Evolutionary conservation across 768 basidiomycete genomes (phyloP), one percentile per base, ranked within the genome.

Genomic region (Sarcodon sp.): DNA sequence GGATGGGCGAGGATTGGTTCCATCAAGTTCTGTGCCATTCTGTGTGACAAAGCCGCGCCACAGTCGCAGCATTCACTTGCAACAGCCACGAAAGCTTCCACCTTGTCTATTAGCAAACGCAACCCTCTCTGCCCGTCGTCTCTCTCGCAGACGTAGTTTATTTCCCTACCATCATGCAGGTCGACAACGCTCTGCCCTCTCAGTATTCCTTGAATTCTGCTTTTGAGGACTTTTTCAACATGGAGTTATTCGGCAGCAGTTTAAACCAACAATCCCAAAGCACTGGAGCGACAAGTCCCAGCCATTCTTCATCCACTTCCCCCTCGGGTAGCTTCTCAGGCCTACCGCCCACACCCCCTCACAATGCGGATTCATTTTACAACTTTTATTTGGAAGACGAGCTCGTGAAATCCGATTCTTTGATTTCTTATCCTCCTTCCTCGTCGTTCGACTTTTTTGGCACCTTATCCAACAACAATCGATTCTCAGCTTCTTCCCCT

Each of bases 191-290:
- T 8, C 55, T 62, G 38, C 55, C 55, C 43, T 50, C 51, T 43
- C 50, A 41, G 6, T 53, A 56, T 50, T 52, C 57, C 51, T 49
- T 56, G 48, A 38, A 53, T 48, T 58, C 67, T 35, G 69, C 75
- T 54, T 65, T 82, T 55, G 73, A 70, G 59, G 80, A 84, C 57
- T 73, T 81, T 54, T 75, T 85, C 64, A 75, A 84, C 60, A 68
- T 80, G 45, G 83, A 85, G 51, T 69, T 78, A 48, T 71, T 76
- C 48, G 51, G 52, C 21, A 55, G 57, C n/a, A 60, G 60, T 53
- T 58, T 56, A 12, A 44, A 61, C 53, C 61, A 39, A 52, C 60
- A 46, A 53, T 55, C 7, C 49, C 55, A 44, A 16, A 47, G 45
- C 48, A 45, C 44, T 55, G 53, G 35, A 47, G 54, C 53, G 54